Conservation (phyloP, 116 monocot genomes). For the Thalassia testudinum region DNA sequence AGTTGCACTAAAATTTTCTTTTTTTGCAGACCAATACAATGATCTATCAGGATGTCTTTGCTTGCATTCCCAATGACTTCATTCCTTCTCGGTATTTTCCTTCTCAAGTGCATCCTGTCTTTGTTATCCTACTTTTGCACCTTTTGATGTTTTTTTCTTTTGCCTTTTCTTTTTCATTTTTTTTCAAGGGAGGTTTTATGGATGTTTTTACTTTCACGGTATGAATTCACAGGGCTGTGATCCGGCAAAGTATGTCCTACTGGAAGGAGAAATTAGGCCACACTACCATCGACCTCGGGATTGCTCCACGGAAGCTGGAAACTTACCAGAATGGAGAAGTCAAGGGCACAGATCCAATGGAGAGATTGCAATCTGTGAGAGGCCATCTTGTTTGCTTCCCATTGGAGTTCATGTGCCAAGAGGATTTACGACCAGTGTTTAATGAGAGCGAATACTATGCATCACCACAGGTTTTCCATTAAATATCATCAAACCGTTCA, state of each 20-base stretch:
- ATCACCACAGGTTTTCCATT: slow-evolving; percentile 82
- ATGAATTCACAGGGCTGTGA: slow-evolving; percentile 26
- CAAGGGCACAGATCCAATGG: slow-evolving; percentile 32
- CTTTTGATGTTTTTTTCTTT: no score
- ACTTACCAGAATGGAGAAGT: slow-evolving; percentile 41
- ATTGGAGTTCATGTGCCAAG: slow-evolving; percentile 79
- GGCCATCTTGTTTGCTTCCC: slow-evolving; percentile 95
- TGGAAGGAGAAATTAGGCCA: slow-evolving; percentile 92
- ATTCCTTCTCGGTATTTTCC: slow-evolving; percentile 64
- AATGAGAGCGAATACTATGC: slow-evolving; percentile 89
- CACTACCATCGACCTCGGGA: slow-evolving; percentile 82
- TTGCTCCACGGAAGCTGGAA: slow-evolving; percentile 57
- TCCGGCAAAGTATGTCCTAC: slow-evolving; percentile 47
- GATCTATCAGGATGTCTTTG: slow-evolving; percentile 90
- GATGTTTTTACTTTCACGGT: neutral
- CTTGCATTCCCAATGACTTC: slow-evolving; percentile 89
- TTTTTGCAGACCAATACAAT: slow-evolving; percentile 65
- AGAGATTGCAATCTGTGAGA: slow-evolving; percentile 49
- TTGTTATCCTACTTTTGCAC: no score
- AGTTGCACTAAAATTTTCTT: neutral
- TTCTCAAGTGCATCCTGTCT: neutral
- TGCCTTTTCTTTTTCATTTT: no score
- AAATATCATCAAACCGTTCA: neutral
- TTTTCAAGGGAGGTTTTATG: no score
- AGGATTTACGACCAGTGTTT: slow-evolving; percentile 76